Conservation (phyloP, 352 stramenopile species). For the Pythium phragmiticola region DNA sequence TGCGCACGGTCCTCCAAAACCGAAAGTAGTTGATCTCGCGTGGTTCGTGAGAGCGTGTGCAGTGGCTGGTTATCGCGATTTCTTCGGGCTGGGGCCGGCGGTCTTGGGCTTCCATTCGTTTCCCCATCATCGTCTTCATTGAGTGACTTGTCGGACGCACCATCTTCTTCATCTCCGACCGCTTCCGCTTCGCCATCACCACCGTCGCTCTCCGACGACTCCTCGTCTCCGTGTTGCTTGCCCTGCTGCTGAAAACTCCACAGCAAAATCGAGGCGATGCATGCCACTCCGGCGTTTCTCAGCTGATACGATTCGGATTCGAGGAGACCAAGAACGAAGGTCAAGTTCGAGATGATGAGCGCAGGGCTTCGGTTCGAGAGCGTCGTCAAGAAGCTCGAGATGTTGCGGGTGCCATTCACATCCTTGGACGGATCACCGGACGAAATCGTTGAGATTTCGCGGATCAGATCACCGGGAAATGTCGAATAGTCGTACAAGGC, state of each 20-base stretch:
- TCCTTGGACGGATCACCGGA: constrained; percentile 70
- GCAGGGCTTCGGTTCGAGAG: constrained; percentile 61
- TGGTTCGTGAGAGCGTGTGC: constrained; percentile 57
- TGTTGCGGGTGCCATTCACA: constrained; percentile 67
- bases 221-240: constrained; percentile 24
- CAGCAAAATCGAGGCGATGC: constrained; percentile 69
- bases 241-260: constrained; percentile 71
- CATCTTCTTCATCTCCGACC: constrained; percentile 12
- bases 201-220: constrained; percentile 20
- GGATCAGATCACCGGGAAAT: constrained; percentile 73
- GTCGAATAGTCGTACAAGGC: constrained; percentile 59
- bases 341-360: constrained; percentile 74
- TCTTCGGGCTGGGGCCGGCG: neutral
- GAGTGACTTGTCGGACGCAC: constrained; percentile 17
- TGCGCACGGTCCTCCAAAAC: constrained; percentile 89
- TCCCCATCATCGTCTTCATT: constrained; percentile 18
- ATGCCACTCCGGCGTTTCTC: constrained; percentile 72
- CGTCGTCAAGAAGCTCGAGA: constrained; percentile 66
- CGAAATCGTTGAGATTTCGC: constrained; percentile 74
- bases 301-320: constrained; percentile 79
- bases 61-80: constrained; percentile 7
- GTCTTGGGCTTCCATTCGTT: neutral
- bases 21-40: constrained; percentile 76
- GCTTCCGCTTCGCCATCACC: constrained; percentile 5
- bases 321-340: constrained; percentile 70